Percentiles rank a stretch among this genome's conserved stretches.
Evolutionary conservation across 176 grass and related monocot species (phyloP).

Genomic region (Aegilops sharonensis): DNA sequence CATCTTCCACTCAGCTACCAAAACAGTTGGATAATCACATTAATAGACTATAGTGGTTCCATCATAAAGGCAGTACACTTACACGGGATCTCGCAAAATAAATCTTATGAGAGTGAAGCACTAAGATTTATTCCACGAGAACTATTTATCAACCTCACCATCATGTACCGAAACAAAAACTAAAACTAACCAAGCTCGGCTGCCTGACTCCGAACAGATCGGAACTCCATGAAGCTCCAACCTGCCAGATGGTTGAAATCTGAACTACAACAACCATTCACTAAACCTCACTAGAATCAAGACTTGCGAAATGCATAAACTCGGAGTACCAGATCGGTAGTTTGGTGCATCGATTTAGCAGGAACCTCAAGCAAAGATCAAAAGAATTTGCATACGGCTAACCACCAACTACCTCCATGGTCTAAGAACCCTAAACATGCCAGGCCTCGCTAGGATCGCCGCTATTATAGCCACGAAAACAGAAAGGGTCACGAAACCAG

Average conservation of each 20-base stretch:
- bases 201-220: not conserved
- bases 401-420: slow-evolving; percentile 4
- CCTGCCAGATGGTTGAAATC: not conserved
- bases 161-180: not conserved
- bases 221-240: not conserved
- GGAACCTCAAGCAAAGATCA: not conserved
- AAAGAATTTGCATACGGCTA: not conserved
- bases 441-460: not conserved
- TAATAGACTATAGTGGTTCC: not conserved
- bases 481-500: not conserved
- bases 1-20: slow-evolving; percentile 6
- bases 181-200: slow-evolving; percentile 1
- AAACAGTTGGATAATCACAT: not conserved
- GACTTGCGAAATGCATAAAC: slow-evolving; percentile 11
- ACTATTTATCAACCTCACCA: not conserved
- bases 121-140: slow-evolving; percentile 11
- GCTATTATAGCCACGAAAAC: not conserved
- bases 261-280: not conserved
- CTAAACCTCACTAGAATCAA: not conserved
- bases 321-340: slow-evolving; percentile 7
- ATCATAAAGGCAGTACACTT: not conserved
- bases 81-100: not conserved
- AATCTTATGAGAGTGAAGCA: not conserved
- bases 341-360: slow-evolving; percentile 4
- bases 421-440: slow-evolving; percentile 22